Evolutionary conservation across 805 yeast genomes (phyloP).

Genomic region (Kuraishia floccosa): DNA sequence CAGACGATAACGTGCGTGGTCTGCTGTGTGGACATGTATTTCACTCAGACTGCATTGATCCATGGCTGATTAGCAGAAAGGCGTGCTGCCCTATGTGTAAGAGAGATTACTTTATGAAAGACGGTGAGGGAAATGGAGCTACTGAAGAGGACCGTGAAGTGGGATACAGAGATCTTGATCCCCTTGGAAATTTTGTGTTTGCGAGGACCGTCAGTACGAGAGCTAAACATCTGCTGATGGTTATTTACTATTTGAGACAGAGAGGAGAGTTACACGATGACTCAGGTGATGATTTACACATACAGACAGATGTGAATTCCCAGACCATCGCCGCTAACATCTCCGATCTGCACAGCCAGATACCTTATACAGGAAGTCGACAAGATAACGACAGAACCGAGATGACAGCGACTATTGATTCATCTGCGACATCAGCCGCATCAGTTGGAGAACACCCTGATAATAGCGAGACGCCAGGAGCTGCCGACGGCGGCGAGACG

Average conservation of each 20-base stretch:
- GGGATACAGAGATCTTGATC: slow-evolving; percentile 1
- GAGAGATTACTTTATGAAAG: slow-evolving; percentile 44
- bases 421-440: slow-evolving; percentile 2
- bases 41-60: slow-evolving; percentile 70
- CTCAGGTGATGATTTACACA: too few relatives aligned
- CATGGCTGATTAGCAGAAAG: slow-evolving; percentile 66
- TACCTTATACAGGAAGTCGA: too few relatives aligned
- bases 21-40: slow-evolving; percentile 76
- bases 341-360: too few relatives aligned
- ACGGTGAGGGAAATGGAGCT: slow-evolving; percentile 7
- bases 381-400: too few relatives aligned
- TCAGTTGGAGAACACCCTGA: neutral
- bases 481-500: slow-evolving; percentile 5
- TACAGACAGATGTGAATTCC: neutral
- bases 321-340: neutral
- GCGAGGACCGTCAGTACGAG: slow-evolving; percentile 14
- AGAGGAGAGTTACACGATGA: too few relatives aligned
- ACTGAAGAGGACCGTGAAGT: slow-evolving; percentile 10
- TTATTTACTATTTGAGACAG: slow-evolving; percentile 7
- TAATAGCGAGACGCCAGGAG: slow-evolving; percentile 1
- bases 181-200: slow-evolving; percentile 9
- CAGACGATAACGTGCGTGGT: slow-evolving; percentile 57
- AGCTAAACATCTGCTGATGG: slow-evolving; percentile 14
- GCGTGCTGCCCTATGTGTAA: slow-evolving; percentile 85
- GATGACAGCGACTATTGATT: too few relatives aligned